Evolutionary conservation across 495 filamentous ascomycete species (phyloP), one percentile per base, ranked within the genome.

Genomic region (Aspergillus panamensis): DNA sequence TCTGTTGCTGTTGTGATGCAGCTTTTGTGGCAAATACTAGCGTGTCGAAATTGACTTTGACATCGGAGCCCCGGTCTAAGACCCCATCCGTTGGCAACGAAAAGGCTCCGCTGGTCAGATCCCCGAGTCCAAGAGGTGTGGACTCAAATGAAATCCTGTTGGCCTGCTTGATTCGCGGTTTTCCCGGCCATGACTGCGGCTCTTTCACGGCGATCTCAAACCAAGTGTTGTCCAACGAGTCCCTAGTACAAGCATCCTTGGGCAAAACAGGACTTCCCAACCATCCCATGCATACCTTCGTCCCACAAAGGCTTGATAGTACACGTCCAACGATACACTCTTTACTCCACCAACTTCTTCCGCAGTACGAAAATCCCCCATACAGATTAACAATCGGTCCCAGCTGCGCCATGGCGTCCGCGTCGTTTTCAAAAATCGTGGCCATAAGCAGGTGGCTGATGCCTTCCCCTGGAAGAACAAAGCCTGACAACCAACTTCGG

Each of bases 291-390:
- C 87, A 91, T 58, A 89, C 87, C n/a, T 77, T 80, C 16, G 85
- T 81, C 8, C 82, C 85, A 25, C 81, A 75, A 9, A 82, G 69
- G 33, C 84, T 82, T 55, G 86, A 85, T 20, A 96, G 63, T 0
- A 96, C 87, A 32, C 88, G 83, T 8, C 89, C 89, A 21, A 92
- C 82, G 42, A 94, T 78, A 63, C 87, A 91, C 43, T 80, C 73
- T 32, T 87, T 91, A 69, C 89, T 92, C 91, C 91, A 96, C 77
- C 87, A 94, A 53, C 84, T 92, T 60, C 82, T 83, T 16, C 77
- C 81, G 8, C 63, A 67, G 64, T 90, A 91, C 8, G 87, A 70
- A 62, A 96, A 91, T 4, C 90, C 91, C n/a, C 87, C 87, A 62
- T 87, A 87, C 8, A 96, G 72, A 67, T 87, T 91, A 3, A 84